Base-by-base conservation (phyloP, 768 basidiomycete genomes). In the Hypholoma sublateritium region DNA sequence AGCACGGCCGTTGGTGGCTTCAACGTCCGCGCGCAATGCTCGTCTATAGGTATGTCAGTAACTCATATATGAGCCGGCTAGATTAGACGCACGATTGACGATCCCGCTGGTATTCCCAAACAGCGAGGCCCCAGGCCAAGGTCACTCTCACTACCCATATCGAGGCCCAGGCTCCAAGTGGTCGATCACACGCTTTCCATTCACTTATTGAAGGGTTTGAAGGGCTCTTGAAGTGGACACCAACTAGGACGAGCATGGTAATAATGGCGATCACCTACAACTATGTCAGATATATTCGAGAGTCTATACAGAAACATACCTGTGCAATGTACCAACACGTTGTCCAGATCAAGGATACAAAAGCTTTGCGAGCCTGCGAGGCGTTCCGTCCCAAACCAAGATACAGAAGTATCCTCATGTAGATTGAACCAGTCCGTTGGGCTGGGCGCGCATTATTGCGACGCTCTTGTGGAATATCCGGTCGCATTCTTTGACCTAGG, bases 111-210 rank as follows among this genome's bases (percentile, higher is more conserved):
- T 77, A 89, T 41, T 80, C 79, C 87, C 87, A 89, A 58, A 78
- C 78, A 1, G 82, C 74, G 50, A 88, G 63, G 24, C 65, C 62
- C 36, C 77, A 72, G 8, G 82, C 80, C 35, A 88, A 62, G 11
- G 74, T 65, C 1, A 80, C 80, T 50, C 85, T 76, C 17, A 77
- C 72, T 22, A 85, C 67, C 88, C 88, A 90, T 4, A 90, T 71
- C 35, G 77, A 75, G 50, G 85, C 80, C 88, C 88, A 90, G 2
- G 76, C 71, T 5, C 89, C 88, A 22, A 90, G 68, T 7, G 88
- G 88, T 16, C 83, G 78, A 43, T 76, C 76, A 60, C 88, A 90
- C 0, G 85, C 85, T 22, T 71, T 62, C 77, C 87, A 87, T 70
- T 90, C 88, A 47, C 75, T 79, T 39, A 73, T 52, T 3, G 55